Base-by-base conservation (phyloP, 2,329 filamentous ascomycete genomes). In the Penicillium sp. region DNA sequence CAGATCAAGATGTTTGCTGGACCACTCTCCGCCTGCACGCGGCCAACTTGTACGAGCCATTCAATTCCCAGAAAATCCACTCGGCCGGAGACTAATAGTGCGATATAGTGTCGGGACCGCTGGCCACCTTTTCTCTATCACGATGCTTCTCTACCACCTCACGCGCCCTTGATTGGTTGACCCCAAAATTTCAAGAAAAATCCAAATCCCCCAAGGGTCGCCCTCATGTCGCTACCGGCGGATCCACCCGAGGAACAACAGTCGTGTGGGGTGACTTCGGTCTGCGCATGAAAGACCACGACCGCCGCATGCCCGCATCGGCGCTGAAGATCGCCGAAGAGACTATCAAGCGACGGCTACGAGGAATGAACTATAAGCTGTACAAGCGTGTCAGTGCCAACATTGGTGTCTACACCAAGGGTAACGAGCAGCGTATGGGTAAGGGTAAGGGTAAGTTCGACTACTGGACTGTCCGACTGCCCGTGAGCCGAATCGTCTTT, bases 391-490 rank as follows among this genome's bases (percentile, higher is more conserved):
- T 97, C 50, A 87, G 86, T 67, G 94, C 92, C 62, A 96, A 96
- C 71, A 89, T 97, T 64, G 94, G 93, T 71, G 95, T 99, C 22
- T 99, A 94, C 75, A 88, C 91, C 56, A 94, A 89, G 74, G 94
- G 94, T 56, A 99, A 97, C 70, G 94, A 99, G 78, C 89, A 91
- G 74, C 89, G 94, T 84, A 99, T 99, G 95, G 94, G 94, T 74
- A 99, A 97, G 78, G 94, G 94, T 77, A 99, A 99, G 75, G 94
- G 94, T 66, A 89, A 88, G 60, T 97, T 99, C 72, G 94, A 99
- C 73, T 90, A 96, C 72, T 99, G 94, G 94, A 92, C 93, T 5
- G 85, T 89, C 22, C 86, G 93, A 75, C 87, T 97, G 64, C 86
- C 91, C 9, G 90, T 97, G 50, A 96, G 89, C 76, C 90, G 94